A percentile compares a stretch with the other conserved stretches of the same genome.
Conservation (phyloP, 306 rosid species). For the Vigna trinervia region DNA sequence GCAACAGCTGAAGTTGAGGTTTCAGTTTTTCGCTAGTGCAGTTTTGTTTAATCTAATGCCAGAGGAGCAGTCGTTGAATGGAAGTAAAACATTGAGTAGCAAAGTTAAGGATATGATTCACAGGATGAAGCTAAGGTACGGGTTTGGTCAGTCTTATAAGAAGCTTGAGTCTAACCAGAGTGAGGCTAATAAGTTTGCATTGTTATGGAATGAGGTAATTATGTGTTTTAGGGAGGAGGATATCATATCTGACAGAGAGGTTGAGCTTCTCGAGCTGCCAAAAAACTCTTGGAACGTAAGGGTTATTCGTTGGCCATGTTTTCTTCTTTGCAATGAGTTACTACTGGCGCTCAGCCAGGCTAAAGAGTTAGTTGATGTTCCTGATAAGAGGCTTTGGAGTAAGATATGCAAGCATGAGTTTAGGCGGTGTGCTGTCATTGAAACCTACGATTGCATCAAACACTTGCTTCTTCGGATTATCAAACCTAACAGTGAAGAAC, state of each 20-base stretch:
- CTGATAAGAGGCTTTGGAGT: constrained; percentile 89
- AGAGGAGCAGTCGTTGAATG: constrained; percentile 78
- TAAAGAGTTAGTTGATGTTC: constrained; percentile 72
- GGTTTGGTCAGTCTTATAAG: constrained; percentile 81
- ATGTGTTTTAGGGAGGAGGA: constrained; percentile 89
- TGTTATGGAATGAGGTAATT: constrained; percentile 91
- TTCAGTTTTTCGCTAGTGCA: constrained; percentile 93
- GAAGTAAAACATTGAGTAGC: constrained; percentile 66
- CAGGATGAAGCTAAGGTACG: constrained; percentile 92
- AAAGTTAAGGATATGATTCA: constrained; percentile 71
- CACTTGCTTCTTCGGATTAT: constrained; percentile 69
- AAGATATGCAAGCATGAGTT: constrained; percentile 87
- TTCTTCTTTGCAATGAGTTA: constrained; percentile 93
- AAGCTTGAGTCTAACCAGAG: constrained; percentile 82
- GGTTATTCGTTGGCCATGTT: constrained; percentile 95
- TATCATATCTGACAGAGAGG: constrained; percentile 79
- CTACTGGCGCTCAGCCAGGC: constrained; percentile 88
- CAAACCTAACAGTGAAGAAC: constrained; percentile 67
- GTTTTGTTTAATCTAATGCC: constrained; percentile 90
- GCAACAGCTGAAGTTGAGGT: constrained; percentile 78
- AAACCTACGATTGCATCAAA: constrained; percentile 78
- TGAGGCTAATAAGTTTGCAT: constrained; percentile 82
- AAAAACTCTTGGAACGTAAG: constrained; percentile 80
- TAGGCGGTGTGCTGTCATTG: constrained; percentile 81
- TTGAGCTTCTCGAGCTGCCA: constrained; percentile 82